phyloP scores from a whole-genome alignment of 1,139 yeast species.

The Kluyveromyces sp. region DNA sequence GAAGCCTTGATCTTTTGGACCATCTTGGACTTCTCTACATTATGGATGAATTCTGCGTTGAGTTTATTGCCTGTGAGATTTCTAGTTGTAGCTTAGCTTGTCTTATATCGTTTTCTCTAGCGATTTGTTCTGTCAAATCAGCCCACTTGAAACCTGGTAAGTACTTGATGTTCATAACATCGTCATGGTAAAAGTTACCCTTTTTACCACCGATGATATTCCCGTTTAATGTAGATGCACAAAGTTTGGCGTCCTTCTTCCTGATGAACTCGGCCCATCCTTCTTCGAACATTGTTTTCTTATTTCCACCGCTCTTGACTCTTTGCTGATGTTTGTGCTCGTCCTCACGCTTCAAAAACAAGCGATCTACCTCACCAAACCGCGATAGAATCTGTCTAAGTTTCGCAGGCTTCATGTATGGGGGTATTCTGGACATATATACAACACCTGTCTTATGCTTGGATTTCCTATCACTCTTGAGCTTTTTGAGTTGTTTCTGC shows the following conservation, averaged over 20 bases:
- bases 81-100: slow-evolving; percentile 84
- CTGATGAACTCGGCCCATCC: slow-evolving; percentile 94
- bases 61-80: slow-evolving; percentile 82
- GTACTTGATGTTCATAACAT: slow-evolving; percentile 82
- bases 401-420: slow-evolving; percentile 93
- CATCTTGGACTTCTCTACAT: slow-evolving; percentile 83
- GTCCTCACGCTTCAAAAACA: slow-evolving; percentile 84
- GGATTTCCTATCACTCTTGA: slow-evolving; percentile 51
- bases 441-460: slow-evolving; percentile 79
- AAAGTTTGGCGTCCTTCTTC: slow-evolving; percentile 81
- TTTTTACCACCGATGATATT: slow-evolving; percentile 88
- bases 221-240: slow-evolving; percentile 81
- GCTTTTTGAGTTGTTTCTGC: slow-evolving; percentile 24
- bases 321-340: slow-evolving; percentile 55
- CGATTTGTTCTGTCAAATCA: slow-evolving; percentile 88
- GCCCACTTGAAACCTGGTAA: slow-evolving; percentile 92
- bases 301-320: slow-evolving; percentile 88
- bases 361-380: slow-evolving; percentile 80
- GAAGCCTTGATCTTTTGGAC: slow-evolving; percentile 46
- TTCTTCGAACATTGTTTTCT: slow-evolving; percentile 78
- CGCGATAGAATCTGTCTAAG: slow-evolving; percentile 69
- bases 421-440: slow-evolving; percentile 84
- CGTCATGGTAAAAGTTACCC: slow-evolving; percentile 89
- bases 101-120: slow-evolving; percentile 81
- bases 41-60: slow-evolving; percentile 73